Evolutionary conservation across 2,329 filamentous ascomycete species (phyloP).

Genomic region (Cryphonectria carpinicola): DNA sequence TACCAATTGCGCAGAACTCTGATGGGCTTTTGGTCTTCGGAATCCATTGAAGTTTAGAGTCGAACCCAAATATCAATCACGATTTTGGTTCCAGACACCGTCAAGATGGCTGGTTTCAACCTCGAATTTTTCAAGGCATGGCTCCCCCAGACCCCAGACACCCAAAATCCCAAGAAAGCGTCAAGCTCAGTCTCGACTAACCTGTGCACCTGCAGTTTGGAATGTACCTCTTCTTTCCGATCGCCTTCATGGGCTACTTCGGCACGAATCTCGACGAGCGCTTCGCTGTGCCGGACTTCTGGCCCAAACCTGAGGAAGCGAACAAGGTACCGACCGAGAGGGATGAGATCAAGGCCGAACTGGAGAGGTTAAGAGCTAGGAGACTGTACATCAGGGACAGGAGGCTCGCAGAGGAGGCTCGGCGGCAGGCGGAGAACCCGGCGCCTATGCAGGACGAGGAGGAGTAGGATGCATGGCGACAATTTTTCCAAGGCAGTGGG

Average conservation of each 20-base stretch:
- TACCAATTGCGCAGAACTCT: not conserved
- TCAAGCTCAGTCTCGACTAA: slow-evolving; percentile 16
- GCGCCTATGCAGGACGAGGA: slow-evolving; percentile 30
- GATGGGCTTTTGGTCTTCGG: not conserved
- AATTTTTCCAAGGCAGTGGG: no score
- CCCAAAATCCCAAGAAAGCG: slow-evolving; percentile 5
- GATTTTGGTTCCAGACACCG: not conserved
- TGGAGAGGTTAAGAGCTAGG: slow-evolving; percentile 68
- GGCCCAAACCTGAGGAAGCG: slow-evolving; percentile 81
- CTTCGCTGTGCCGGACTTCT: slow-evolving; percentile 89
- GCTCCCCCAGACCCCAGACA: slow-evolving; percentile 23
- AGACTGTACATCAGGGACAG: slow-evolving; percentile 79
- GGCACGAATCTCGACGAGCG: slow-evolving; percentile 95
- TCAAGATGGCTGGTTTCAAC: slow-evolving; percentile 78
- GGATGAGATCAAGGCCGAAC: slow-evolving; percentile 82
- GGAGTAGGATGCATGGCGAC: slow-evolving; percentile 31
- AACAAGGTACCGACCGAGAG: slow-evolving; percentile 76
- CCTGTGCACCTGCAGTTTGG: slow-evolving; percentile 69
- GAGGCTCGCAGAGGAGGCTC: slow-evolving; percentile 46
- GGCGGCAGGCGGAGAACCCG: slow-evolving; percentile 30
- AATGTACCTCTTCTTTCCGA: slow-evolving; percentile 98
- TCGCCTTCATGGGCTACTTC: slow-evolving; percentile 99
- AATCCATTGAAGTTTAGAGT: not conserved
- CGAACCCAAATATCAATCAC: not conserved
- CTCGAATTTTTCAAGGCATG: slow-evolving; percentile 92